phyloP scores from a whole-genome alignment of 352 stramenopile species.

The Globisporangium rhizosaccharum region DNA sequence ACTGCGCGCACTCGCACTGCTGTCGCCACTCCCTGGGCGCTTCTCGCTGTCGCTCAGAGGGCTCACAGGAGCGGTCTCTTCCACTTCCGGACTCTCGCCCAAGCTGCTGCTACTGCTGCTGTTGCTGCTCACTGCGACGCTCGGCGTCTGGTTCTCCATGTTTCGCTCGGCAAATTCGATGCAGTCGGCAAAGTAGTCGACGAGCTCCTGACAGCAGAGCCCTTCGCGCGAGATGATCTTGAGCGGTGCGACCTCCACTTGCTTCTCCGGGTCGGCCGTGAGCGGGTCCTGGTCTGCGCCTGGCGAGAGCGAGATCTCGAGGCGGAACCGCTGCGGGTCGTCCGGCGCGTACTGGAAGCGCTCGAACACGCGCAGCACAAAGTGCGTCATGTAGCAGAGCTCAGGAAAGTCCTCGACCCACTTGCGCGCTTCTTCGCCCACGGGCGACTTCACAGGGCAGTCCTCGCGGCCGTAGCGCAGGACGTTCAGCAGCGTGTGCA shows the following conservation, averaged over 20 bases:
- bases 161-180: constrained; percentile 75
- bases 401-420: constrained; percentile 92
- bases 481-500: constrained; percentile 98
- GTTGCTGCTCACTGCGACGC: constrained; percentile 20
- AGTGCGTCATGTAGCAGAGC: constrained; percentile 99
- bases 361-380: constrained; percentile 99
- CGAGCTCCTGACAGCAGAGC: constrained; percentile 77
- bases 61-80: constrained; percentile 15
- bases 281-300: constrained; percentile 75
- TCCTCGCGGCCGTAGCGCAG: constrained; percentile 86
- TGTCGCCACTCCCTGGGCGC: constrained; percentile 51
- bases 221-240: constrained; percentile 82
- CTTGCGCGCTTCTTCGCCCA: constrained; percentile 71
- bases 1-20: constrained; percentile 21
- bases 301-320: constrained; percentile 83
- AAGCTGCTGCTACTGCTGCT: constrained; percentile 20
- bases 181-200: constrained; percentile 76
- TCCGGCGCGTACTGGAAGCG: constrained; percentile 59
- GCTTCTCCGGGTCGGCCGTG: constrained; percentile 43
- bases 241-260: constrained; percentile 65
- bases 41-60: constrained; percentile 14
- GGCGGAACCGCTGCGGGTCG: constrained; percentile 73
- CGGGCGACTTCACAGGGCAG: constrained; percentile 42
- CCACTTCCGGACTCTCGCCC: constrained; percentile 17
- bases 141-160: constrained; percentile 28